phyloP scores from a whole-genome alignment of 192 early-diverging fungal genomes.

The Entomortierella chlamydospora region DNA sequence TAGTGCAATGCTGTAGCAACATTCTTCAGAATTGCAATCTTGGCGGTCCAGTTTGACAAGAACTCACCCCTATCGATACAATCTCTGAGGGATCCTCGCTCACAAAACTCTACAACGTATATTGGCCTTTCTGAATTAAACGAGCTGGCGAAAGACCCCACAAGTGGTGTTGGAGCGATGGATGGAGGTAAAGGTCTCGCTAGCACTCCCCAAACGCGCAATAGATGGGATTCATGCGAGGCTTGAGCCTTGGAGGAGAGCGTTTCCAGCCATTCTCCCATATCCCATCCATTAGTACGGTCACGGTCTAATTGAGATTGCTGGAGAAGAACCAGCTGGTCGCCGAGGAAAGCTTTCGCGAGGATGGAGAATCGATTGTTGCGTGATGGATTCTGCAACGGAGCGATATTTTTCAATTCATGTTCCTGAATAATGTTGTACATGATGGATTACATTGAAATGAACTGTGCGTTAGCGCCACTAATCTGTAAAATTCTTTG shows the following conservation, averaged over 20 bases:
- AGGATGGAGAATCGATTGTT: constrained; percentile 26
- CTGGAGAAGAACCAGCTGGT: constrained; percentile 1
- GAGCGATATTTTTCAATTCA: not conserved
- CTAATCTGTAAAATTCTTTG: too few relatives aligned
- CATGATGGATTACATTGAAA: too few relatives aligned
- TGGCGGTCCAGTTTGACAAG: not conserved
- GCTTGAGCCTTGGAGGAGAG: not conserved
- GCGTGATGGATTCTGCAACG: constrained; percentile 12
- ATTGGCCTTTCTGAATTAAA: not conserved
- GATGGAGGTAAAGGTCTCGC: not conserved
- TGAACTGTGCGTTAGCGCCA: too few relatives aligned
- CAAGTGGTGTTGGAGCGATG: not conserved
- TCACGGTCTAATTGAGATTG: constrained; percentile 8
- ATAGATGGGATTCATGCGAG: not conserved
- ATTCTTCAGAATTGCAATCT: constrained; percentile 22
- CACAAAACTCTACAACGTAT: constrained; percentile 15
- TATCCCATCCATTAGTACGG: not conserved
- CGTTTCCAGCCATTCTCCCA: not conserved
- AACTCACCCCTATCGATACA: constrained; percentile 29
- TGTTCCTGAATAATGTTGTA: constrained; percentile 3
- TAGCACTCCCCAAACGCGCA: constrained; percentile 5
- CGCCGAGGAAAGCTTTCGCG: constrained; percentile 9
- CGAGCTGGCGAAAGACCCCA: not conserved
- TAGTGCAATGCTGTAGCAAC: constrained; percentile 28
- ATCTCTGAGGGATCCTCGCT: constrained; percentile 21